Percentiles rank a stretch among this genome's conserved stretches.
phyloP scores from a whole-genome alignment of 148 eudicot genomes.

The Arctostaphylos glauca region DNA sequence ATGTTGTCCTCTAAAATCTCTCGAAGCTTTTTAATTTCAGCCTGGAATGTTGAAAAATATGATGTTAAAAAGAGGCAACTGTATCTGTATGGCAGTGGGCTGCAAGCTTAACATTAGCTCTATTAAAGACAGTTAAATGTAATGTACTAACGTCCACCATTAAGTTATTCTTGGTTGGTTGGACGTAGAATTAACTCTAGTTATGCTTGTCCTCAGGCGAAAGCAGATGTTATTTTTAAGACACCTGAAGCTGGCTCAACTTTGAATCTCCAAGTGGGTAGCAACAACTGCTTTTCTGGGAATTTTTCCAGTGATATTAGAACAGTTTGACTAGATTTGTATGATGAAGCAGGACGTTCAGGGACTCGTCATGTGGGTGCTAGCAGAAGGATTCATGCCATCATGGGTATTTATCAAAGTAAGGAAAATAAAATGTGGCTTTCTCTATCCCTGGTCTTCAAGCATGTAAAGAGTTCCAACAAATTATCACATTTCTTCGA shows the following conservation, averaged over 20 bases:
- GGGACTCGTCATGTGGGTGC: conserved; percentile 93
- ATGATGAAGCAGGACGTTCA: conserved; percentile 70
- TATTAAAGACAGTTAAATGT: not conserved
- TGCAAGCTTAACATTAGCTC: conserved; percentile 1
- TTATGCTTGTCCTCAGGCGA: conserved; percentile 49
- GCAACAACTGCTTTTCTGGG: not conserved
- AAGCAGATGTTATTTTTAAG: conserved; percentile 66
- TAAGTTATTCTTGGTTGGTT: not conserved
- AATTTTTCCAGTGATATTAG: conserved; percentile 1
- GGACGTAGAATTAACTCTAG: not conserved
- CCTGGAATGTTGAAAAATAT: not conserved
- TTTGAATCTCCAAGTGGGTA: conserved; percentile 67
- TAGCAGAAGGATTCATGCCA: conserved; percentile 91
- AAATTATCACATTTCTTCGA: not conserved
- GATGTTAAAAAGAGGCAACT: not conserved
- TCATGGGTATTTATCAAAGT: conserved; percentile 90
- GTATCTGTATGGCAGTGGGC: not conserved
- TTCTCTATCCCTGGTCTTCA: not conserved
- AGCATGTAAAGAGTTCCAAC: not conserved
- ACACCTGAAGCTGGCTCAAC: conserved; percentile 57
- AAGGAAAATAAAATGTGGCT: conserved; percentile 13
- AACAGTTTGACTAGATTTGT: not conserved
- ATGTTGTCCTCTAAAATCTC: not conserved
- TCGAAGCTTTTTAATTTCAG: not conserved
- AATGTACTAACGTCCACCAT: not conserved